Evolutionary conservation across 2,329 filamentous ascomycete genomes (phyloP).

Genomic region (Whalleya microplaca): DNA sequence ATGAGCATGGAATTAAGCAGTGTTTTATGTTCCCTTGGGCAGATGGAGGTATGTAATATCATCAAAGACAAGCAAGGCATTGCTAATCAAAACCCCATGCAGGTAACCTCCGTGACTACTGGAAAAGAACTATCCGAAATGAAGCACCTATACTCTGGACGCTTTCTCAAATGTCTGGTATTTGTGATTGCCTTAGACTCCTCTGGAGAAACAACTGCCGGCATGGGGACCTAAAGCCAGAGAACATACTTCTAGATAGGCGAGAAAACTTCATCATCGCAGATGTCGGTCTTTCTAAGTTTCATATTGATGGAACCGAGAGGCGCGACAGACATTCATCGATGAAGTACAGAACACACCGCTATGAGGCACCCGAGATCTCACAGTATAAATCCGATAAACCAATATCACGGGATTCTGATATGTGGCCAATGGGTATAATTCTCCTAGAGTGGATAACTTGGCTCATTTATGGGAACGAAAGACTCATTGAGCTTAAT

Average conservation of each 20-base stretch:
- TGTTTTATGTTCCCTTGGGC: slow-evolving; percentile 24
- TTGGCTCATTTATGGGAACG: slow-evolving; percentile 9
- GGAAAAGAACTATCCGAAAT: neutral
- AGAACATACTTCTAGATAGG: slow-evolving; percentile 13
- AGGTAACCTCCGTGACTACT: slow-evolving; percentile 16
- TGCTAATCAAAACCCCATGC: neutral
- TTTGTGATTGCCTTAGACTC: slow-evolving; percentile 8
- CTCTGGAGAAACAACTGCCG: slow-evolving; percentile 6
- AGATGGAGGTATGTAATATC: slow-evolving; percentile 11
- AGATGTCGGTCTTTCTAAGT: slow-evolving; percentile 22
- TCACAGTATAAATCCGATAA: neutral
- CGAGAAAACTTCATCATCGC: slow-evolving; percentile 14
- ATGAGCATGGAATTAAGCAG: neutral
- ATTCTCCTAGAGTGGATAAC: slow-evolving; percentile 15
- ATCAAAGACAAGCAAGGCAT: neutral
- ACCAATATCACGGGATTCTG: slow-evolving; percentile 14
- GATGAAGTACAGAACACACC: neutral
- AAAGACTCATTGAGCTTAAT: neutral
- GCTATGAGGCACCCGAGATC: slow-evolving; percentile 20
- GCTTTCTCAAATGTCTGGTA: slow-evolving; percentile 9
- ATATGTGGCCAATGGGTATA: slow-evolving; percentile 23
- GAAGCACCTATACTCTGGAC: slow-evolving; percentile 4
- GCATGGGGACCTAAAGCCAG: slow-evolving; percentile 27
- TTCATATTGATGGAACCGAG: slow-evolving; percentile 6
- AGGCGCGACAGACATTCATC: slow-evolving; percentile 1